These are phyloP conservation scores for Emergomyces africanus DNA, from an alignment of 2,329 filamentous ascomycete species.

Conservation along the genomic window DNA sequence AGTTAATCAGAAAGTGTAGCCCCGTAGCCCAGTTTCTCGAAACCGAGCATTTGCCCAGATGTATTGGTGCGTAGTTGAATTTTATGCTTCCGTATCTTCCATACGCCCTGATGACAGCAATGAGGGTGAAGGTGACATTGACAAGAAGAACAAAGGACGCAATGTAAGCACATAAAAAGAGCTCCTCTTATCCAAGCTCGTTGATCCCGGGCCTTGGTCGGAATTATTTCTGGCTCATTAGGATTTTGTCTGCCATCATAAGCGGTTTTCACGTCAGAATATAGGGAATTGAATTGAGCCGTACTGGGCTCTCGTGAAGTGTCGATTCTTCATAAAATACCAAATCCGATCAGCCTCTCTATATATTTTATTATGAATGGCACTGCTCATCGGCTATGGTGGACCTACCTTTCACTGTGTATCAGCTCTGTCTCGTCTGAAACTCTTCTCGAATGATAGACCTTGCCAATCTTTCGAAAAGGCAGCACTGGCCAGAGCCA, in stretches of 20 bases:
- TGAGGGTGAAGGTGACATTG: constrained; percentile 6
- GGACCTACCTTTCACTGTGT: not conserved
- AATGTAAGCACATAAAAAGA: not conserved
- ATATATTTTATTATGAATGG: not conserved
- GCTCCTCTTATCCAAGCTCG: constrained; percentile 3
- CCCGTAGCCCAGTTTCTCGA: constrained; percentile 9
- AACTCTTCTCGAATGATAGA: not conserved
- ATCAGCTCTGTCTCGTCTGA: not conserved
- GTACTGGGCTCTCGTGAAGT: not conserved
- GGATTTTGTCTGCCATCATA: not conserved
- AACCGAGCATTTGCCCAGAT: constrained; percentile 6
- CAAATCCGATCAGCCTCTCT: not conserved
- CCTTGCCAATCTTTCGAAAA: not conserved
- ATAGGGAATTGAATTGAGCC: not conserved
- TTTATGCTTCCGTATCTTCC: not conserved
- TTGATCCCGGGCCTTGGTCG: not conserved
- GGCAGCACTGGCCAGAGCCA: not conserved
- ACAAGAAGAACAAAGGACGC: constrained; percentile 6
- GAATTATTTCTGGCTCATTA: not conserved
- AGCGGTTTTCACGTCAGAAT: not conserved
- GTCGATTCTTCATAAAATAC: not conserved
- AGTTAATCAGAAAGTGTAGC: constrained; percentile 24
- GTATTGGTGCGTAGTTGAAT: not conserved
- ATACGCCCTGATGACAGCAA: not conserved
- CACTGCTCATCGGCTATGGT: not conserved